Evolutionary conservation across 495 filamentous ascomycete species (phyloP).

Genomic region (Xylaria scruposa): DNA sequence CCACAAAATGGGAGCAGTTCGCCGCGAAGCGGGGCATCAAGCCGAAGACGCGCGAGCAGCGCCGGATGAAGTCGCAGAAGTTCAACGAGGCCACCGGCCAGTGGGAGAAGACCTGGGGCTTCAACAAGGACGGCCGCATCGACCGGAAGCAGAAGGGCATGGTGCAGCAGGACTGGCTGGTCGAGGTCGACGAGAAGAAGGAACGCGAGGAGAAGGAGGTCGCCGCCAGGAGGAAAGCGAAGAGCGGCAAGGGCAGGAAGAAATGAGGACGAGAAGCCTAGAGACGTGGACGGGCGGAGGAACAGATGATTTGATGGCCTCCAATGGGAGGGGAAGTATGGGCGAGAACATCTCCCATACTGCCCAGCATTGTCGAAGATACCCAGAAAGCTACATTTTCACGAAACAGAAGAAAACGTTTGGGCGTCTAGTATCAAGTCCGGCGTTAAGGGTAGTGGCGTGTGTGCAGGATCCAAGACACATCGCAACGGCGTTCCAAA

Average conservation of each 20-base stretch:
- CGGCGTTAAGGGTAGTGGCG: conserved; percentile 21
- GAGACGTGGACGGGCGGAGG: conserved; percentile 30
- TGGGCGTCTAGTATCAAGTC: conserved; percentile 4
- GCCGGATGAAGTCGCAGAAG: conserved; percentile 66
- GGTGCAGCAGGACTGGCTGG: conserved; percentile 76
- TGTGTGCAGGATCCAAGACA: conserved; percentile 5
- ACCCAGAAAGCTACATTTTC: conserved; percentile 22
- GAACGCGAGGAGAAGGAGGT: conserved; percentile 66
- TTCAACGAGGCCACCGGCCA: conserved; percentile 86
- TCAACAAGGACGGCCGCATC: conserved; percentile 87
- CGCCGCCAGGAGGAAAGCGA: conserved; percentile 59
- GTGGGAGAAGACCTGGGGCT: conserved; percentile 93
- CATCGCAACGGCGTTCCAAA: conserved; percentile 18
- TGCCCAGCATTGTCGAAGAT: conserved; percentile 19
- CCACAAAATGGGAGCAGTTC: conserved; percentile 94
- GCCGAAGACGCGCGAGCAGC: conserved; percentile 70
- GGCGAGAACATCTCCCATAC: background rate
- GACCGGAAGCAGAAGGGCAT: conserved; percentile 55
- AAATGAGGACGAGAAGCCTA: conserved; percentile 57
- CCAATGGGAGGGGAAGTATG: background rate
- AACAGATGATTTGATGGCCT: conserved; percentile 4
- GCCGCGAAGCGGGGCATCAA: conserved; percentile 95
- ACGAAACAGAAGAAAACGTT: background rate
- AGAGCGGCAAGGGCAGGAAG: conserved; percentile 68
- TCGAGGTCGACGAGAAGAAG: conserved; percentile 86